A percentile compares a stretch with the other conserved stretches of the same genome.
Conservation (phyloP, 495 filamentous ascomycete species). For the Evernia prunastri region DNA sequence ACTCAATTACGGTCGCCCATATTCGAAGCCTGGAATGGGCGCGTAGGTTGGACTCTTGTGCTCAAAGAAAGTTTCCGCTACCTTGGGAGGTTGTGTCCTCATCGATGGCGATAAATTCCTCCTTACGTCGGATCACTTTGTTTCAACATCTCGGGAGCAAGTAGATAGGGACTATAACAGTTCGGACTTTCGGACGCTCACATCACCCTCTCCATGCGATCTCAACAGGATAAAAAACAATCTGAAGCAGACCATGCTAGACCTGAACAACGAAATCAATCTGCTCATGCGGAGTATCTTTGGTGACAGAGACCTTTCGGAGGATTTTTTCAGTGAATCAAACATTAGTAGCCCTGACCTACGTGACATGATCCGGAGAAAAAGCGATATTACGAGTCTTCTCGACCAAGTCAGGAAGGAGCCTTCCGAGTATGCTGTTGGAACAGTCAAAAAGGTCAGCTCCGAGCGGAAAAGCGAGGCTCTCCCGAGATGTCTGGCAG, state of each 20-base stretch:
- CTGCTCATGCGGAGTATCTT: neutral
- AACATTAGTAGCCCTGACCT: too few species aligned
- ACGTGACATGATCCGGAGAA: too few species aligned
- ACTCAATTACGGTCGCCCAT: neutral
- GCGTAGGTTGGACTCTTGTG: neutral
- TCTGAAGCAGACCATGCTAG: neutral
- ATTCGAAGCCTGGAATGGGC: neutral
- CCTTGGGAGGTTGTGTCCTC: neutral
- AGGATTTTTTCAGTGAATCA: neutral
- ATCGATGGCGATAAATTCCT: neutral
- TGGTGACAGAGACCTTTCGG: neutral
- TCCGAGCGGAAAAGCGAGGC: neutral
- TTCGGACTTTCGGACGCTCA: neutral
- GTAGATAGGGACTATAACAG: neutral
- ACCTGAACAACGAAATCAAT: neutral
- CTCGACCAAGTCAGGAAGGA: neutral
- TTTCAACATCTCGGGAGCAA: neutral
- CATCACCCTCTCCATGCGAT: neutral
- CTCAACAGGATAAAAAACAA: neutral
- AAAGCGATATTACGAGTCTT: neutral
- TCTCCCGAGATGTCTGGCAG: too few species aligned
- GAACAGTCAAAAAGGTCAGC: neutral
- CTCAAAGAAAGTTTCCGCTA: conserved; percentile 1
- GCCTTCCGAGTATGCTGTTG: neutral
- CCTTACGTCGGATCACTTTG: neutral